These are phyloP conservation scores for Chaetomiaceae sp. DNA, from an alignment of 2,329 filamentous ascomycete genomes.

Conservation along the genomic window DNA sequence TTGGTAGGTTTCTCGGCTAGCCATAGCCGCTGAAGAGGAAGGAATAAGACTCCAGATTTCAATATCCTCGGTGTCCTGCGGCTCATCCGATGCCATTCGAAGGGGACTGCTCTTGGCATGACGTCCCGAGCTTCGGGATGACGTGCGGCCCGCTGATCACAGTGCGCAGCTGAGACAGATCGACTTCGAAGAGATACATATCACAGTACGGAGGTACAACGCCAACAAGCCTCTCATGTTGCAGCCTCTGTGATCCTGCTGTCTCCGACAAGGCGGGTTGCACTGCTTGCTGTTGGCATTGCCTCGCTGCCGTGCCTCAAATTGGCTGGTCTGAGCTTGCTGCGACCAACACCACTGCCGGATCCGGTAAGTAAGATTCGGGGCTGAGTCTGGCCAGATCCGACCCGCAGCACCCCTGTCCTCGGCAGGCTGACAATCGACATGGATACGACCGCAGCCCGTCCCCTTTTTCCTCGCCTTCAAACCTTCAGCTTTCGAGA, in stretches of 20 bases:
- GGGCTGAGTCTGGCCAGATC: constrained; percentile 9
- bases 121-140: background rate
- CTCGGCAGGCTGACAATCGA: background rate
- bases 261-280: too few species aligned
- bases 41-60: background rate
- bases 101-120: background rate
- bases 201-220: too few species aligned
- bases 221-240: too few species aligned
- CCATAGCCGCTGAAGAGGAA: background rate
- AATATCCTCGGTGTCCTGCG: background rate
- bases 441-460: background rate
- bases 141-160: background rate
- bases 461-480: background rate
- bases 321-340: background rate
- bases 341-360: background rate
- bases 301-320: background rate
- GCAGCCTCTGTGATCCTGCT: too few species aligned
- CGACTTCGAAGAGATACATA: background rate
- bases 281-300: background rate
- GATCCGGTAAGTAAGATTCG: constrained; percentile 2
- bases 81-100: background rate
- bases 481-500: background rate
- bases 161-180: background rate
- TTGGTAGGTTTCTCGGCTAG: background rate
- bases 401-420: background rate